Evolutionary conservation across 2,329 filamentous ascomycete species (phyloP).

Genomic region (Gnomoniopsis sp.): DNA sequence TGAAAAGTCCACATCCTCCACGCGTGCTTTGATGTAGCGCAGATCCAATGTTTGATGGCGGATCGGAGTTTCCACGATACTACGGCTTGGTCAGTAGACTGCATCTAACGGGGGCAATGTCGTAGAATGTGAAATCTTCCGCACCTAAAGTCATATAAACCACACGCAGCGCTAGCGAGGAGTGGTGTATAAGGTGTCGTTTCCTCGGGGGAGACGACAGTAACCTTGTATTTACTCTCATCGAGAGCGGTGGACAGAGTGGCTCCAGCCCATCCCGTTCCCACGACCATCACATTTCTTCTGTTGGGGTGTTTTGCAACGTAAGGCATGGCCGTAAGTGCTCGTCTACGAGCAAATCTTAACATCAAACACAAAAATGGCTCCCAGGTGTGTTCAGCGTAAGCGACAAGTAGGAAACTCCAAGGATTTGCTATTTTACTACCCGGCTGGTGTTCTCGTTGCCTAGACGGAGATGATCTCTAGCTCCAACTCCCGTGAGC

Average conservation of each 20-base stretch:
- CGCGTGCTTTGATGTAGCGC: slow-evolving; percentile 12
- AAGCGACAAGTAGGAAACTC: neutral
- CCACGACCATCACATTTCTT: slow-evolving; percentile 8
- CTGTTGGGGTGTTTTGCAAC: slow-evolving; percentile 10
- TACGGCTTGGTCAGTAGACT: neutral
- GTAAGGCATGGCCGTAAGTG: slow-evolving; percentile 4
- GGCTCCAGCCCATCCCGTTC: slow-evolving; percentile 11
- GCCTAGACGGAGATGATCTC: too few relatives aligned
- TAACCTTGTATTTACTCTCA: slow-evolving; percentile 12
- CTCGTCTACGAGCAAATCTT: neutral
- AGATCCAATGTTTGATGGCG: slow-evolving; percentile 9
- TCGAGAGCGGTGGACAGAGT: slow-evolving; percentile 12
- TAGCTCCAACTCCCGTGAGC: too few relatives aligned
- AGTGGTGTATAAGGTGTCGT: slow-evolving; percentile 14
- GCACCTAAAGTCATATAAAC: slow-evolving; percentile 13
- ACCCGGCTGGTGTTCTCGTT: too few relatives aligned
- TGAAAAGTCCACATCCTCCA: slow-evolving; percentile 9
- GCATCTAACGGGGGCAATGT: neutral
- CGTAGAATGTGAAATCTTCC: neutral
- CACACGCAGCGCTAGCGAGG: slow-evolving; percentile 12
- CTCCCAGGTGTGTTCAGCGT: neutral
- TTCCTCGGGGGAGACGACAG: slow-evolving; percentile 11
- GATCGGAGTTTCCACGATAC: slow-evolving; percentile 10
- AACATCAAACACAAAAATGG: neutral
- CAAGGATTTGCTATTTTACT: neutral